phyloP scores from a whole-genome alignment of 441 rosid species.

The Jatropha multifida region DNA sequence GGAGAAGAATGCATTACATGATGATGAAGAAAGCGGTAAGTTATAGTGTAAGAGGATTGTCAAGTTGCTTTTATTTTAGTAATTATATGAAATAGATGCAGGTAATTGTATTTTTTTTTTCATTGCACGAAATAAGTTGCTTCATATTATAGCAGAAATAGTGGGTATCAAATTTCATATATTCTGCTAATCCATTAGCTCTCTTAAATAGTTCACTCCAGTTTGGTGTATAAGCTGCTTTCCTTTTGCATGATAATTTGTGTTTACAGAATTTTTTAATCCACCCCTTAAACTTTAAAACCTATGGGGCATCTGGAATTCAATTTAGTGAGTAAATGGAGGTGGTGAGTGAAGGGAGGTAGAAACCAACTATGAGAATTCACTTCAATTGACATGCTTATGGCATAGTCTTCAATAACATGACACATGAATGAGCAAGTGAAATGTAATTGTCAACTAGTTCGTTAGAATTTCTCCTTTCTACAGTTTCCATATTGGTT shows the following conservation, averaged over 20 bases:
- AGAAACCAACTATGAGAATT: background rate
- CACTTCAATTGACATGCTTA: background rate
- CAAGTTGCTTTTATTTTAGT: background rate
- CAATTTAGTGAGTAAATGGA: background rate
- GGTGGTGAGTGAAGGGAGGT: background rate
- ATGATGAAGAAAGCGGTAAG: conserved; percentile 76
- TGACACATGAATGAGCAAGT: background rate
- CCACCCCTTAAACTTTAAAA: background rate
- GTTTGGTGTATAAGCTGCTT: background rate
- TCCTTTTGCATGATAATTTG: background rate
- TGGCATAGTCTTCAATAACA: background rate
- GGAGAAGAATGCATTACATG: conserved; percentile 66
- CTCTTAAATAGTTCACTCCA: background rate
- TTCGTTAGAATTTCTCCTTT: background rate
- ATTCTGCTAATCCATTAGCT: background rate
- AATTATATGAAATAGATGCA: conserved; percentile 1
- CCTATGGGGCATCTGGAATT: background rate
- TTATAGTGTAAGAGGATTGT: background rate
- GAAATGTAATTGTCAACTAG: background rate
- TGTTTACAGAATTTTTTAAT: background rate
- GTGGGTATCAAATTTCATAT: background rate
- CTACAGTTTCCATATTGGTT: background rate
- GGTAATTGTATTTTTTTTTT: background rate
- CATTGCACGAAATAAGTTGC: background rate
- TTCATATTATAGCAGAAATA: background rate